Evolutionary conservation across 805 yeast species (phyloP).

Genomic region (Kurtzmaniella fragi): DNA sequence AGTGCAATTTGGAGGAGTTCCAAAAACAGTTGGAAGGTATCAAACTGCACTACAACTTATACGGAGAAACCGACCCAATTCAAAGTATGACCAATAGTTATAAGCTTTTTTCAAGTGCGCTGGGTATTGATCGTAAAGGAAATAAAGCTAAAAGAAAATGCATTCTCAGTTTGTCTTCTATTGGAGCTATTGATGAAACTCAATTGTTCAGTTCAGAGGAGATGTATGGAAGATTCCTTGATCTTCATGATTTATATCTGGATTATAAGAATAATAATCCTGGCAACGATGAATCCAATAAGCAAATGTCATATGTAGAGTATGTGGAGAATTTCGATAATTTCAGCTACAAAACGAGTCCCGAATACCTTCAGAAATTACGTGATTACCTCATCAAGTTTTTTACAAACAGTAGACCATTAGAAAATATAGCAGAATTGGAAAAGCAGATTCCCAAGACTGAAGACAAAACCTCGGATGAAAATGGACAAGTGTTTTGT

Average conservation of each 20-base stretch:
- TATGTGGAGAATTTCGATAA: slow-evolving; percentile 45
- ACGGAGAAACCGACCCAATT: slow-evolving; percentile 2
- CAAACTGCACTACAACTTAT: slow-evolving; percentile 4
- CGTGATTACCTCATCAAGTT: slow-evolving; percentile 46
- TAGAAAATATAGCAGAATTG: slow-evolving; percentile 33
- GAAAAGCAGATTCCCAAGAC: slow-evolving; percentile 5
- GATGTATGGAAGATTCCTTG: slow-evolving; percentile 58
- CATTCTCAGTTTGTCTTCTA: slow-evolving; percentile 48
- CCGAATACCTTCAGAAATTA: slow-evolving; percentile 41
- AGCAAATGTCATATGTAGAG: slow-evolving; percentile 37
- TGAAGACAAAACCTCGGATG: slow-evolving; percentile 11
- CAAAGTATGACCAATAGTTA: slow-evolving; percentile 13
- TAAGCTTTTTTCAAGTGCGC: slow-evolving; percentile 20
- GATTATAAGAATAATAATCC: slow-evolving; percentile 43
- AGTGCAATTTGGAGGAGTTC: slow-evolving; percentile 9
- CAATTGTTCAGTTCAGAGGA: slow-evolving; percentile 56
- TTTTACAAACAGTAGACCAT: slow-evolving; percentile 43
- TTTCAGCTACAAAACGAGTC: slow-evolving; percentile 20
- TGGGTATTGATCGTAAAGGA: slow-evolving; percentile 10
- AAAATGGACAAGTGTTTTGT: slow-evolving; percentile 47
- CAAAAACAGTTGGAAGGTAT: slow-evolving; percentile 7
- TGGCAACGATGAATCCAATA: too few relatives aligned
- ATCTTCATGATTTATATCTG: slow-evolving; percentile 48
- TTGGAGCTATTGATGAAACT: slow-evolving; percentile 41
- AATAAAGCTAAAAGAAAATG: slow-evolving; percentile 24